A percentile compares a stretch with the other conserved stretches of the same genome.
These are phyloP conservation scores for Amniculicola lignicola DNA, from an alignment of 495 filamentous ascomycete species.

Conservation along the genomic window DNA sequence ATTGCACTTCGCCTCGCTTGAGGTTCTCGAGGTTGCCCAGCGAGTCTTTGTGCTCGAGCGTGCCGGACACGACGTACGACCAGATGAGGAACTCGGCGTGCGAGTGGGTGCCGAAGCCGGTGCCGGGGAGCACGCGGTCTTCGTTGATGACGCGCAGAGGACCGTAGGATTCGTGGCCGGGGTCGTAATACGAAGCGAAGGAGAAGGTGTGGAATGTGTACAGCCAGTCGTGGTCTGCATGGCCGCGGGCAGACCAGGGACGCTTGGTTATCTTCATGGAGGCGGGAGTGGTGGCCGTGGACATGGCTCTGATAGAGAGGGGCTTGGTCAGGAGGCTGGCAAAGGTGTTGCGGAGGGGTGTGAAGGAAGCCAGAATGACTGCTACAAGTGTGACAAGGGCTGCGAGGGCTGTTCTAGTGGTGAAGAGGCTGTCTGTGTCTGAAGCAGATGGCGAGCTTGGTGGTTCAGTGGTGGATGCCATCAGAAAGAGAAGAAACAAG, in stretches of 20 bases:
- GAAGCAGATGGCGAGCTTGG: not conserved
- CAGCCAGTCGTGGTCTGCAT: constrained; percentile 79
- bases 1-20: constrained; percentile 75
- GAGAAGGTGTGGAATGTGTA: constrained; percentile 80
- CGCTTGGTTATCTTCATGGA: constrained; percentile 41
- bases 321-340: constrained; percentile 17
- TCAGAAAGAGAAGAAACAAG: constrained; percentile 12
- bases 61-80: constrained; percentile 73
- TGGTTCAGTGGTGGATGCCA: constrained; percentile 24
- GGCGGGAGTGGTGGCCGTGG: constrained; percentile 21
- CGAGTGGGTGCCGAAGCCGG: constrained; percentile 75
- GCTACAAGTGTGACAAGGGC: no score
- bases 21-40: constrained; percentile 72
- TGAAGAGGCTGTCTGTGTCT: constrained; percentile 14
- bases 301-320: constrained; percentile 32
- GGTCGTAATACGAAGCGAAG: constrained; percentile 72
- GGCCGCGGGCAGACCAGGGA: constrained; percentile 57
- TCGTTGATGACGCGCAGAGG: constrained; percentile 77
- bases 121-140: constrained; percentile 65
- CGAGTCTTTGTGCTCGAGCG: constrained; percentile 76
- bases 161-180: constrained; percentile 61
- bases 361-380: constrained; percentile 41
- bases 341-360: constrained; percentile 30
- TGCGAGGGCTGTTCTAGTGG: constrained; percentile 6
- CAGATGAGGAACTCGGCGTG: constrained; percentile 84